These are phyloP conservation scores for Endoconidiophora polonica DNA, from an alignment of 2,329 filamentous ascomycete species.

Conservation along the genomic window DNA sequence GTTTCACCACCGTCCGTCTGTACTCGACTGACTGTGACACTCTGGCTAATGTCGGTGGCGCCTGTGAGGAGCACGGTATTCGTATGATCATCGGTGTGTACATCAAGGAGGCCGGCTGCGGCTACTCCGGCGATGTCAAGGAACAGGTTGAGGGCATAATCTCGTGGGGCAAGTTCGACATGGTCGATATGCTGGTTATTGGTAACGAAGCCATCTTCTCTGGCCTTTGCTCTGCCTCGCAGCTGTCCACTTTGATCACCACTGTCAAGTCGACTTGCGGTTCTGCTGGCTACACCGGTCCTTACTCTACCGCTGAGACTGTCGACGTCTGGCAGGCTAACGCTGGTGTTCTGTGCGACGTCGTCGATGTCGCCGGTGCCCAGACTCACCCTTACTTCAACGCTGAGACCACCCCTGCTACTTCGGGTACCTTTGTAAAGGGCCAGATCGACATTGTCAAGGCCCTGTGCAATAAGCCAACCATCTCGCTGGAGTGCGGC, in stretches of 20 bases:
- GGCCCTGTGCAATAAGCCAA: conserved; percentile 55
- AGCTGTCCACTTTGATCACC: conserved; percentile 56
- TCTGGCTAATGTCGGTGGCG: conserved; percentile 56
- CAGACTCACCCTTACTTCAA: conserved; percentile 97
- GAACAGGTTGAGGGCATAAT: conserved; percentile 60
- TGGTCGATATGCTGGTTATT: conserved; percentile 66
- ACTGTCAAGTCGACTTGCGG: conserved; percentile 47
- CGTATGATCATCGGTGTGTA: conserved; percentile 79
- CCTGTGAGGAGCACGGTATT: conserved; percentile 48
- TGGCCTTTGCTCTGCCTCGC: conserved; percentile 43
- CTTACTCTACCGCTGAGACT: conserved; percentile 74
- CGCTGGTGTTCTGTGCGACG: conserved; percentile 44
- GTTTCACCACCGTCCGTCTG: conserved; percentile 58
- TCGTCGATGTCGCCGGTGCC: conserved; percentile 62
- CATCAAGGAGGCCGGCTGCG: conserved; percentile 50
- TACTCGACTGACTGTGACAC: conserved; percentile 88
- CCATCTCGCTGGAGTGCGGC: conserved; percentile 76
- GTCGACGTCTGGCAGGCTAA: conserved; percentile 60
- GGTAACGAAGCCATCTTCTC: conserved; percentile 85
- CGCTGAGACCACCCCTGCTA: conserved; percentile 38
- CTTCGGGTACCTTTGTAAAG: conserved; percentile 62
- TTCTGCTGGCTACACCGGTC: conserved; percentile 51
- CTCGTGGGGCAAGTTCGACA: conserved; percentile 54
- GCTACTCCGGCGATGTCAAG: conserved; percentile 44
- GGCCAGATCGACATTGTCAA: conserved; percentile 56